Percentiles rank a stretch among this genome's conserved stretches.
phyloP scores from a whole-genome alignment of 2,329 filamentous ascomycete genomes.

The Fusarium sp. region DNA sequence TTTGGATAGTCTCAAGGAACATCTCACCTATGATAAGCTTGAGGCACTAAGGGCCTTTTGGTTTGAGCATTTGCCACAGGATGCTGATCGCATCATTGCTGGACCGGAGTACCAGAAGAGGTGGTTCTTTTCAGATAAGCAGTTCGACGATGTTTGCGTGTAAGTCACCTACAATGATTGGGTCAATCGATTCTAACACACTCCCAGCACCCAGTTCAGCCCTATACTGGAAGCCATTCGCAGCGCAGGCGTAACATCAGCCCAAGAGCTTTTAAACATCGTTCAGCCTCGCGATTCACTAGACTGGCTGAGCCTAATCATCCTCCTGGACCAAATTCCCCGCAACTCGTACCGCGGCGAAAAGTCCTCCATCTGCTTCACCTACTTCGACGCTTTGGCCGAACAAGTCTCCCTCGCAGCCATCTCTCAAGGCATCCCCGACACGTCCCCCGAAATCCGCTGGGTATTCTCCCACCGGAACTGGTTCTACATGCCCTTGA shows the following conservation, averaged over 20 bases:
- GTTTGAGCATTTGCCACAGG: constrained; percentile 51
- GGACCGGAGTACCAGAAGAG: constrained; percentile 42
- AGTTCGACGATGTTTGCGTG: constrained; percentile 52
- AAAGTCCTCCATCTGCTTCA: constrained; percentile 59
- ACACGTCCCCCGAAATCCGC: constrained; percentile 43
- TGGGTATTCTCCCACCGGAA: constrained; percentile 55
- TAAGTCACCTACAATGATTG: constrained; percentile 37
- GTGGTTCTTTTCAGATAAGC: constrained; percentile 52
- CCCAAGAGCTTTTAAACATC: constrained; percentile 46
- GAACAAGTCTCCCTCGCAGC: constrained; percentile 55
- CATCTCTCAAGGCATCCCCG: constrained; percentile 49
- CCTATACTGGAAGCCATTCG: constrained; percentile 51
- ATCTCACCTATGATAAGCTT: constrained; percentile 48
- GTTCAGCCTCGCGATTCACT: constrained; percentile 43
- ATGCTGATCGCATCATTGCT: constrained; percentile 45
- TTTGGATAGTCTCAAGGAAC: constrained; percentile 15
- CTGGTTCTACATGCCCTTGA: constrained; percentile 71
- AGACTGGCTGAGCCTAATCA: constrained; percentile 61
- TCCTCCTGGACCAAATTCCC: constrained; percentile 72
- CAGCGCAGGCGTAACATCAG: constrained; percentile 42
- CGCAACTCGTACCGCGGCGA: constrained; percentile 69
- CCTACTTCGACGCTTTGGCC: constrained; percentile 66
- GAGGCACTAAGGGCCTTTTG: constrained; percentile 51
- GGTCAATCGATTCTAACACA: too few relatives aligned
- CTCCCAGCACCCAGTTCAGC: constrained; percentile 46